phyloP scores from a whole-genome alignment of 768 basidiomycete species.

The Serendipita sp. region DNA sequence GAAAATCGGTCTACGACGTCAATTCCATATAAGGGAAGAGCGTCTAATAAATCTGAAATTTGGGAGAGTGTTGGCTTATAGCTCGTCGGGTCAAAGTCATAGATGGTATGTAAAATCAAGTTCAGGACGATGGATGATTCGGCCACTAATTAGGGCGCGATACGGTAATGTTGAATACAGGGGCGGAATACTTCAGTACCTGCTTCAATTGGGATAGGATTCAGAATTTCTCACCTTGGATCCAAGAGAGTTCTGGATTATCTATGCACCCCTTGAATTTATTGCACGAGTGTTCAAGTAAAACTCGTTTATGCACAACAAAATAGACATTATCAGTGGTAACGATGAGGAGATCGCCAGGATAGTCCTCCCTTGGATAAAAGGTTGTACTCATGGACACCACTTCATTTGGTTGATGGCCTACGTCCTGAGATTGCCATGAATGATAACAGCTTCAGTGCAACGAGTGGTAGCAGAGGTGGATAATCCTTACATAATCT shows the following conservation, averaged over 20 bases:
- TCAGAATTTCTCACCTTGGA: not conserved
- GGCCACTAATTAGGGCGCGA: not conserved
- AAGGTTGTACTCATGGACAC: slow-evolving; percentile 2
- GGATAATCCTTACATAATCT: too few relatives aligned
- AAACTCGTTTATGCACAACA: slow-evolving; percentile 50
- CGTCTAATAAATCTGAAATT: not conserved
- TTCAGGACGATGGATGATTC: slow-evolving; percentile 38
- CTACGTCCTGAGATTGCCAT: too few relatives aligned
- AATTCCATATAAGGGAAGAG: slow-evolving; percentile 5
- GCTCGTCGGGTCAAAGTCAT: slow-evolving; percentile 56
- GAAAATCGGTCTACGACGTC: not conserved
- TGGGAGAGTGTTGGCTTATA: slow-evolving; percentile 35
- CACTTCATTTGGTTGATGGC: not conserved
- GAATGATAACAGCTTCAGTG: too few relatives aligned
- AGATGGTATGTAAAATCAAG: slow-evolving; percentile 54
- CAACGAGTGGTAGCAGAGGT: too few relatives aligned
- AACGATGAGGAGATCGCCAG: slow-evolving; percentile 40
- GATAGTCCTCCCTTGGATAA: slow-evolving; percentile 1
- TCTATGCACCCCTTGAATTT: slow-evolving; percentile 46
- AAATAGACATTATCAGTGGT: slow-evolving; percentile 71
- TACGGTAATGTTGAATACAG: not conserved
- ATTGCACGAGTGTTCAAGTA: slow-evolving; percentile 48
- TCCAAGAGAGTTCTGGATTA: slow-evolving; percentile 7
- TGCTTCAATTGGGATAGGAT: not conserved
- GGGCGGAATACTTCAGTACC: not conserved